phyloP scores from a whole-genome alignment of 2,329 filamentous ascomycete species.

The Tolypocladium ovalisporum region DNA sequence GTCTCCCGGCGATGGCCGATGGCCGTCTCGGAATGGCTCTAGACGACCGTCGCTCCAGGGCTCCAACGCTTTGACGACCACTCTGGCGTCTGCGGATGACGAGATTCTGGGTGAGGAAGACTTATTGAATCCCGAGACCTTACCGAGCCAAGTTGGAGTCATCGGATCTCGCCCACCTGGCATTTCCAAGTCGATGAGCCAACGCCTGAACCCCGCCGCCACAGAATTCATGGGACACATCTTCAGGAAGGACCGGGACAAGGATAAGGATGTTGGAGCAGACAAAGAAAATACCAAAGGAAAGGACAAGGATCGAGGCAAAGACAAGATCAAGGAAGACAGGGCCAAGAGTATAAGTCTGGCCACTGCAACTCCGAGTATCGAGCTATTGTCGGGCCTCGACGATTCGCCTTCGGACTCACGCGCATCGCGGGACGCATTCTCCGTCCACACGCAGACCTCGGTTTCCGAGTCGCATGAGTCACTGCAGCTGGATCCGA shows the following conservation, averaged over 20 bases:
- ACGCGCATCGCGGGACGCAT: slow-evolving; percentile 44
- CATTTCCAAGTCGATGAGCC: slow-evolving; percentile 35
- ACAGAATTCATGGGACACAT: slow-evolving; percentile 76
- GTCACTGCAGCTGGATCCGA: slow-evolving; percentile 43
- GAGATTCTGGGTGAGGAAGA: slow-evolving; percentile 51
- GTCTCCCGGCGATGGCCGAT: slow-evolving; percentile 46
- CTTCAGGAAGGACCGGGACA: slow-evolving; percentile 34
- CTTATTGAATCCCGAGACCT: slow-evolving; percentile 37
- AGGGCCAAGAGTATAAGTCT: slow-evolving; percentile 27
- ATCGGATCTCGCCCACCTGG: slow-evolving; percentile 68
- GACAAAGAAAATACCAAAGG: slow-evolving; percentile 22
- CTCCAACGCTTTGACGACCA: slow-evolving; percentile 51
- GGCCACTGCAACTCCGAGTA: slow-evolving; percentile 24
- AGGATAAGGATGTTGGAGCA: slow-evolving; percentile 7
- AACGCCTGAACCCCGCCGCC: slow-evolving; percentile 73
- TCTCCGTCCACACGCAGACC: slow-evolving; percentile 45
- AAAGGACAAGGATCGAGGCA: slow-evolving; percentile 26
- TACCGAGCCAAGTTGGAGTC: slow-evolving; percentile 50
- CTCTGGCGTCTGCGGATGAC: slow-evolving; percentile 52
- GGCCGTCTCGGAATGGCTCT: slow-evolving; percentile 57
- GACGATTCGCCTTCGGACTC: slow-evolving; percentile 42
- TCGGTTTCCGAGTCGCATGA: slow-evolving; percentile 51
- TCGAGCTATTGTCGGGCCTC: slow-evolving; percentile 22
- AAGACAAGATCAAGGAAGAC: slow-evolving; percentile 23
- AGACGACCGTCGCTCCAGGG: slow-evolving; percentile 73